Conservation (phyloP, 2,329 filamentous ascomycete genomes). For the Apiospora sp. region DNA sequence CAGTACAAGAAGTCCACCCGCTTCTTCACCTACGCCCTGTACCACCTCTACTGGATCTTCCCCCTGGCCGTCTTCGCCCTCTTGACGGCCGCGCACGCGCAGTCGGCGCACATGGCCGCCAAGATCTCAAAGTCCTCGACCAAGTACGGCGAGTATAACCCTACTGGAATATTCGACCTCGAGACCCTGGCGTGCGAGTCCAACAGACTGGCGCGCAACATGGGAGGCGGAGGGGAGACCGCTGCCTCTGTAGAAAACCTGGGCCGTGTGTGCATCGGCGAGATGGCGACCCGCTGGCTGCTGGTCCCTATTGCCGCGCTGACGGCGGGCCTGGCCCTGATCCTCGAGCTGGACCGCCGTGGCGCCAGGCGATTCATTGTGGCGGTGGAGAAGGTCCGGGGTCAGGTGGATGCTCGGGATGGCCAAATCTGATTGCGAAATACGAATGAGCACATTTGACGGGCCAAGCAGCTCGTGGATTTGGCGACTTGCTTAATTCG, state of each 20-base stretch:
- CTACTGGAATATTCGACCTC: not conserved
- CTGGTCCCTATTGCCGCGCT: not conserved
- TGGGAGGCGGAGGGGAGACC: not conserved
- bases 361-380: not conserved
- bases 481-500: not conserved
- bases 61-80: not conserved
- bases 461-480: not conserved
- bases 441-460: too few species aligned
- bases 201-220: not conserved
- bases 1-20: not conserved
- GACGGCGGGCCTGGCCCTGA: not conserved
- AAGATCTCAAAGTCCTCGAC: not conserved
- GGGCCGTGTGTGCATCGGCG: not conserved
- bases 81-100: not conserved
- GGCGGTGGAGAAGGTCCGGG: not conserved
- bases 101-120: not conserved
- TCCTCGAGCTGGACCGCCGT: not conserved
- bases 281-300: not conserved
- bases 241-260: not conserved
- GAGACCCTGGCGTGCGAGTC: constrained; percentile 5
- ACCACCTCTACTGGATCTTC: constrained; percentile 3
- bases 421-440: not conserved
- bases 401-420: not conserved
- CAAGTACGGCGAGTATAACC: not conserved
- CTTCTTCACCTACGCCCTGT: not conserved